A percentile compares a stretch with the other conserved stretches of the same genome.
These are phyloP conservation scores for Physaria fendleri DNA, from an alignment of 345 rosid genomes.

Conservation along the genomic window DNA sequence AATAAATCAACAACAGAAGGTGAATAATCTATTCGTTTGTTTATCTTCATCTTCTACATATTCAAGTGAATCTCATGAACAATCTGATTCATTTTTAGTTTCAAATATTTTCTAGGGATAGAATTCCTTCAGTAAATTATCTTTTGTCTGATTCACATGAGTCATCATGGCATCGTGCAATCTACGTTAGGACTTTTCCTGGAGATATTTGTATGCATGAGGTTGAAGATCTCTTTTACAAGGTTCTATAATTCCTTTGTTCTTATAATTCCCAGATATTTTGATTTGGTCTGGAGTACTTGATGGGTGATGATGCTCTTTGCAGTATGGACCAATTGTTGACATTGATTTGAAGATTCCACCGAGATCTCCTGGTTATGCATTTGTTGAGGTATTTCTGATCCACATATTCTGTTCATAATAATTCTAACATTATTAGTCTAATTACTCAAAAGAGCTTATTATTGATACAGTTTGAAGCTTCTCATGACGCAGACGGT, in stretches of 20 bases:
- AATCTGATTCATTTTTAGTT: too few species aligned
- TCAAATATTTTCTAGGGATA: too few species aligned
- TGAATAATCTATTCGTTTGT: too few species aligned
- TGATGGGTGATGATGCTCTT: neutral
- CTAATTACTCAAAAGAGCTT: neutral
- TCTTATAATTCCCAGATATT: neutral
- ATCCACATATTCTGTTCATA: neutral
- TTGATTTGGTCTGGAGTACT: neutral
- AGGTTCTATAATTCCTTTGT: slow-evolving; percentile 36
- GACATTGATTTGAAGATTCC: slow-evolving; percentile 92
- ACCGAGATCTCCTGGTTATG: slow-evolving; percentile 95
- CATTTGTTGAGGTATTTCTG: slow-evolving; percentile 76
- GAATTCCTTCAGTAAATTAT: too few species aligned
- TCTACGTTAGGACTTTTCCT: slow-evolving; percentile 93
- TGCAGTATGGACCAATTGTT: slow-evolving; percentile 88
- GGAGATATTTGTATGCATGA: slow-evolving; percentile 85
- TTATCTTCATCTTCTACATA: too few species aligned
- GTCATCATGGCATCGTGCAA: too few species aligned
- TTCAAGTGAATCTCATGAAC: too few species aligned
- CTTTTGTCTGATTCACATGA: too few species aligned
- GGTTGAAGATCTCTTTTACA: slow-evolving; percentile 84
- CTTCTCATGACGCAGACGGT: slow-evolving; percentile 91
- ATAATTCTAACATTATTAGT: neutral
- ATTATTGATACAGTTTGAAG: slow-evolving; percentile 57
- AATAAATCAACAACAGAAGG: too few species aligned